phyloP scores from a whole-genome alignment of 129 eudicot genomes.

The Flaveria trinervia region DNA sequence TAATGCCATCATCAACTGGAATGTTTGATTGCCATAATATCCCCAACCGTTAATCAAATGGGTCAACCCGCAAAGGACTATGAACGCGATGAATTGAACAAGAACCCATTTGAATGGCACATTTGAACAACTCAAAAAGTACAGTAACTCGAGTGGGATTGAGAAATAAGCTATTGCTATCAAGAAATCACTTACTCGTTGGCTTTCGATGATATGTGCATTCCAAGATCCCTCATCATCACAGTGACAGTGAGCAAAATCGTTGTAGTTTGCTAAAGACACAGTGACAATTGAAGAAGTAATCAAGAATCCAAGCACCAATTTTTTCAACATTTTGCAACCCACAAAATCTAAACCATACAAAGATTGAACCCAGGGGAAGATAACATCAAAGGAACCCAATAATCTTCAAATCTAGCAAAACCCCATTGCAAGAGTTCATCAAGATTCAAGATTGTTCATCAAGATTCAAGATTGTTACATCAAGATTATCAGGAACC shows the following conservation, averaged over 20 bases:
- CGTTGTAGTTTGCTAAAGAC: slow-evolving; percentile 42
- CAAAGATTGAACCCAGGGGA: slow-evolving; percentile 18
- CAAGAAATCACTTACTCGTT: slow-evolving; percentile 72
- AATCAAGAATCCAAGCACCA: slow-evolving; percentile 39
- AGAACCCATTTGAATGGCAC: slow-evolving; percentile 93
- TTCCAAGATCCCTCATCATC: slow-evolving; percentile 75
- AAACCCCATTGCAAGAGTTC: slow-evolving; percentile 26
- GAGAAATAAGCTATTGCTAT: slow-evolving; percentile 84
- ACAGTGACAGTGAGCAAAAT: slow-evolving; percentile 57
- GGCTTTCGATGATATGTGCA: slow-evolving; percentile 65
- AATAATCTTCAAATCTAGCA: slow-evolving; percentile 22
- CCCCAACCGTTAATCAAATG: slow-evolving; percentile 90
- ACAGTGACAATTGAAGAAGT: slow-evolving; percentile 27
- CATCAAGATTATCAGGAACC: slow-evolving; percentile 5
- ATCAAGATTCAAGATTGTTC: slow-evolving; percentile 3
- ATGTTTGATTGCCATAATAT: slow-evolving; percentile 71
- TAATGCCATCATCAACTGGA: slow-evolving; percentile 72
- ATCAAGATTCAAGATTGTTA: slow-evolving; percentile 17
- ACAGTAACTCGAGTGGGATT: slow-evolving; percentile 74
- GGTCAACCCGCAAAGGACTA: slow-evolving; percentile 80
- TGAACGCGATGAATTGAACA: slow-evolving; percentile 68
- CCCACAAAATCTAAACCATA: slow-evolving; percentile 6
- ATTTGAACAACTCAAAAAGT: slow-evolving; percentile 72
- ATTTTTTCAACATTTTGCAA: slow-evolving; percentile 35
- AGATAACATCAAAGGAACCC: slow-evolving; percentile 16